A percentile compares a stretch with the other conserved stretches of the same genome.
Conservation (phyloP, 169 alveolate genomes). For the Eimeria tenella region DNA sequence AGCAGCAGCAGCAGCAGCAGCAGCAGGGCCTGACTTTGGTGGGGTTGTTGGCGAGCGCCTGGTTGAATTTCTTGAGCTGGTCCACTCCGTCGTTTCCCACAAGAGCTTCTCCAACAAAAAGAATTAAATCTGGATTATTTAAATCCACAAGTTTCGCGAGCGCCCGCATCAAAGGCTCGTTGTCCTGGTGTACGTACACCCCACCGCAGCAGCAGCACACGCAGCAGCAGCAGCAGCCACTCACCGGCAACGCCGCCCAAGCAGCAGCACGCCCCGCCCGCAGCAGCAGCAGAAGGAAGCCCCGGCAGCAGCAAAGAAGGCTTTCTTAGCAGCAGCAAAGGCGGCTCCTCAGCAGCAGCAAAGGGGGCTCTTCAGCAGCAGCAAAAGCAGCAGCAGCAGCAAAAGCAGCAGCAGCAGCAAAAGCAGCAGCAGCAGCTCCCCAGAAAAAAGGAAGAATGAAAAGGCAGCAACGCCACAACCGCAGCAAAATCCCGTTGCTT, state of each 20-base stretch:
- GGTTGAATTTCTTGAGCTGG: conserved; percentile 97
- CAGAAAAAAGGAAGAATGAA: too few species aligned
- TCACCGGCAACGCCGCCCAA: too few species aligned
- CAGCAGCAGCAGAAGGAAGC: neutral
- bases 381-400: too few species aligned
- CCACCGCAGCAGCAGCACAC: too few species aligned
- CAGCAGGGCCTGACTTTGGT: neutral
- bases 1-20: neutral
- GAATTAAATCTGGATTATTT: conserved; percentile 97
- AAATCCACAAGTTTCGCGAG: conserved; percentile 97
- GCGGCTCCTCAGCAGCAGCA: too few species aligned
- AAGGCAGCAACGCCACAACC: too few species aligned
- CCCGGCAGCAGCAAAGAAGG: neutral
- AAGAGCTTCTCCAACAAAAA: conserved; percentile 99
- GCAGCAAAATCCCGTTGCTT: too few species aligned
- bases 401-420: too few species aligned
- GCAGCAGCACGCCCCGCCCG: neutral
- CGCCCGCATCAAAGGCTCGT: conserved; percentile 99
- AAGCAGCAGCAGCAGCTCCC: too few species aligned
- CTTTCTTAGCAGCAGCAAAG: too few species aligned
- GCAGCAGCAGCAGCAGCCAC: too few species aligned
- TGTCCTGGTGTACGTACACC: conserved; percentile 85
- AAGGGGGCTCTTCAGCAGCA: too few species aligned
- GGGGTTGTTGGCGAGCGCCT: conserved; percentile 89
- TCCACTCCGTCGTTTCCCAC: conserved; percentile 99